Evolutionary conservation across 345 rosid genomes (phyloP).

Genomic region (Fremontodendron californicum): DNA sequence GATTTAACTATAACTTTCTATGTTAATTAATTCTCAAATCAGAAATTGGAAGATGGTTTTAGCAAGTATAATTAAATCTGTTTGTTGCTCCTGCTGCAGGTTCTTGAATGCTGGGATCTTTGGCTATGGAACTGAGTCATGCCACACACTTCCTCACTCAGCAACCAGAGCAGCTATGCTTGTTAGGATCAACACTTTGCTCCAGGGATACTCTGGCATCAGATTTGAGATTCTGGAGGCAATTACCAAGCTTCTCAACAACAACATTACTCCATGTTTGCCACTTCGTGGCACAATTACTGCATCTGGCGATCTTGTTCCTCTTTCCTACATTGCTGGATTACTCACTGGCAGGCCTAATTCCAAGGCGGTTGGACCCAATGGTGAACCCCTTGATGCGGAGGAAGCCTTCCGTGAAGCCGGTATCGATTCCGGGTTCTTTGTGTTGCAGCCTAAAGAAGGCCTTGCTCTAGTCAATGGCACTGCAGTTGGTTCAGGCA

Average conservation of each 20-base stretch:
- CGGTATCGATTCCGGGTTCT: slow-evolving; percentile 41
- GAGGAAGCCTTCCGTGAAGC: slow-evolving; percentile 45
- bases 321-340: slow-evolving; percentile 70
- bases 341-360: slow-evolving; percentile 60
- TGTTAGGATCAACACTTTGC: slow-evolving; percentile 72
- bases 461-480: slow-evolving; percentile 73
- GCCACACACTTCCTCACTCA: slow-evolving; percentile 54
- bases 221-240: slow-evolving; percentile 69
- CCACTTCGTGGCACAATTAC: slow-evolving; percentile 78
- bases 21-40: background rate
- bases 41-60: too few species aligned
- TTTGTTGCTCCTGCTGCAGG: slow-evolving; percentile 23
- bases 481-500: slow-evolving; percentile 64
- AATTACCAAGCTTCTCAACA: slow-evolving; percentile 59
- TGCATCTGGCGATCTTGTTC: slow-evolving; percentile 73
- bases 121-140: slow-evolving; percentile 45
- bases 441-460: slow-evolving; percentile 67
- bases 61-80: background rate
- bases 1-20: background rate
- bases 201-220: slow-evolving; percentile 84
- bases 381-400: slow-evolving; percentile 46
- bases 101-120: slow-evolving; percentile 75
- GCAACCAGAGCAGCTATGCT: slow-evolving; percentile 73
- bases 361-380: slow-evolving; percentile 54
- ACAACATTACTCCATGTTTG: slow-evolving; percentile 59